phyloP scores from a whole-genome alignment of 2,329 filamentous ascomycete genomes.

The Trichoderma sp. region DNA sequence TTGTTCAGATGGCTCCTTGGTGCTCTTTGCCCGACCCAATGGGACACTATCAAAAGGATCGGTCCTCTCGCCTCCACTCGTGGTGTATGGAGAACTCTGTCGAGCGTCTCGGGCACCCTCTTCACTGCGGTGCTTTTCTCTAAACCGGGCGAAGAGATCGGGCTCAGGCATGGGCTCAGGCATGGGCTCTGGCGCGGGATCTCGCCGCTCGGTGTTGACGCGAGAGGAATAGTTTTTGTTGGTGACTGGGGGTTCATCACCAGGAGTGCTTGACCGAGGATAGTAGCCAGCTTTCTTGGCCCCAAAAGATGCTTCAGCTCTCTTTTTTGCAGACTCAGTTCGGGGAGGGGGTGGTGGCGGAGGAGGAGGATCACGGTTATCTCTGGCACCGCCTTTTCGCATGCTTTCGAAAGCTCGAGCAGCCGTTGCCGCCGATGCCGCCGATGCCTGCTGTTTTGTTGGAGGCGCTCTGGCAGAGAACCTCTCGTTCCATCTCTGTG shows the following conservation, averaged over 20 bases:
- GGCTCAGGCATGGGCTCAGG: constrained; percentile 20
- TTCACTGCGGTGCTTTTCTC: constrained; percentile 26
- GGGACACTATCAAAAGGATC: constrained; percentile 51
- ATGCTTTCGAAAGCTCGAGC: constrained; percentile 44
- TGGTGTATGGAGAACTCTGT: constrained; percentile 56
- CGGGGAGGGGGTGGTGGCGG: constrained; percentile 41
- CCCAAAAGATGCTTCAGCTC: constrained; percentile 55
- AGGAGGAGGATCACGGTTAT: constrained; percentile 32
- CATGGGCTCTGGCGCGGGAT: constrained; percentile 42
- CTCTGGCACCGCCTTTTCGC: constrained; percentile 35
- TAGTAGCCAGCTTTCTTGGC: constrained; percentile 47
- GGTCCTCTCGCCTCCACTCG: constrained; percentile 56
- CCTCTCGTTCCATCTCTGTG: constrained; percentile 44
- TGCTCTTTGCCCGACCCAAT: constrained; percentile 46
- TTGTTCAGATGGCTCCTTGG: constrained; percentile 29
- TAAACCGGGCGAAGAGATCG: constrained; percentile 50
- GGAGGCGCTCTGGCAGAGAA: constrained; percentile 42
- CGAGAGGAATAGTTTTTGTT: constrained; percentile 50
- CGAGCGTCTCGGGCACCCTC: constrained; percentile 46
- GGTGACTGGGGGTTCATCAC: constrained; percentile 52
- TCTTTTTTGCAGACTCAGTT: constrained; percentile 52
- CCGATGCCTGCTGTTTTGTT: constrained; percentile 38
- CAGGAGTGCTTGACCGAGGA: constrained; percentile 45
- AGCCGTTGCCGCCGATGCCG: constrained; percentile 40
- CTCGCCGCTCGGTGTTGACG: constrained; percentile 27